These are phyloP conservation scores for Zygosaccharomyces pseudobailii DNA, from an alignment of 1,139 yeast species.

Conservation along the genomic window DNA sequence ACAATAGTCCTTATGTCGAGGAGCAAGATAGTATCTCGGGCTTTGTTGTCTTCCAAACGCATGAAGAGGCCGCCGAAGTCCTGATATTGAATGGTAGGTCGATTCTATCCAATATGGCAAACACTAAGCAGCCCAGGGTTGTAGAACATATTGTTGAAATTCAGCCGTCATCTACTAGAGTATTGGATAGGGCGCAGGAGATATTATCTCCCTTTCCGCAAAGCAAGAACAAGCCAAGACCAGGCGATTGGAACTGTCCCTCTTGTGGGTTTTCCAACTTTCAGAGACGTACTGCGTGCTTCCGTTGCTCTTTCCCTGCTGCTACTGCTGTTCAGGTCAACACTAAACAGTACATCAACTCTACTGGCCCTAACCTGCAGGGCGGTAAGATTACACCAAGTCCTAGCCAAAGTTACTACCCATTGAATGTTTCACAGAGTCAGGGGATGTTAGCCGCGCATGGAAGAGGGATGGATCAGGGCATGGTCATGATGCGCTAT, in stretches of 20 bases:
- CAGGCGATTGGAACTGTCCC: slow-evolving; percentile 98
- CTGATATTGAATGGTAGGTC: slow-evolving; percentile 66
- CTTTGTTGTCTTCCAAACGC: slow-evolving; percentile 78
- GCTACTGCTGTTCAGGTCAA: slow-evolving; percentile 48
- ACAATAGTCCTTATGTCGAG: slow-evolving; percentile 33
- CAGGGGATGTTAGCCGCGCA: slow-evolving; percentile 9
- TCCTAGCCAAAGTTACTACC: slow-evolving; percentile 8
- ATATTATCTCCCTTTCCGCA: slow-evolving; percentile 81
- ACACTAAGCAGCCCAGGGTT: slow-evolving; percentile 42
- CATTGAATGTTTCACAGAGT: slow-evolving; percentile 13
- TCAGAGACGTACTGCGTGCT: slow-evolving; percentile 91
- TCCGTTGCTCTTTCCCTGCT: slow-evolving; percentile 89
- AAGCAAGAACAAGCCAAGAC: slow-evolving; percentile 85
- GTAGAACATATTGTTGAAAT: slow-evolving; percentile 72
- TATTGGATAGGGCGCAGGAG: slow-evolving; percentile 77
- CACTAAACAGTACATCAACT: slow-evolving; percentile 15
- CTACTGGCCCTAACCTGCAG: slow-evolving; percentile 10
- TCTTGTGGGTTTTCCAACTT: slow-evolving; percentile 93
- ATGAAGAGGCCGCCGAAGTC: slow-evolving; percentile 80
- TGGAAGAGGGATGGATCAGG: slow-evolving; percentile 8
- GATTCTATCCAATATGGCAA: slow-evolving; percentile 31
- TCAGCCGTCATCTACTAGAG: slow-evolving; percentile 75
- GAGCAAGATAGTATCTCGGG: slow-evolving; percentile 51
- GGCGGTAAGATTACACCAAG: slow-evolving; percentile 10
- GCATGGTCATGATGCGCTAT: slow-evolving; percentile 1